Evolutionary conservation across 2,329 filamentous ascomycete genomes (phyloP).

Genomic region (Neofusicoccum kwambonambiense): DNA sequence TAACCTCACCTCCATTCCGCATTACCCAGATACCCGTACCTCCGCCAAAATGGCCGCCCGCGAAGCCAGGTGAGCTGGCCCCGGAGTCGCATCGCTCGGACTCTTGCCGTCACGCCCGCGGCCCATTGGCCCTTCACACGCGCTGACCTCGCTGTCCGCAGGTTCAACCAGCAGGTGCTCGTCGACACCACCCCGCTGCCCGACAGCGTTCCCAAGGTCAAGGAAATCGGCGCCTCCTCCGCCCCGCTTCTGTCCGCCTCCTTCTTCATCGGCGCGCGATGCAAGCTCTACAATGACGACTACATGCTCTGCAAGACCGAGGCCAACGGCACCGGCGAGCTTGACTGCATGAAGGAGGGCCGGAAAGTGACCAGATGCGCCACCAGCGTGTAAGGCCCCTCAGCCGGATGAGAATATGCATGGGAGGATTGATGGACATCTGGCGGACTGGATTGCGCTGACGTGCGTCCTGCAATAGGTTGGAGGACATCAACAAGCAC

Average conservation of each 20-base stretch:
- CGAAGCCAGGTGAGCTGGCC: conserved; percentile 55
- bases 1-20: conserved; percentile 17
- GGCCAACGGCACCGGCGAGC: conserved; percentile 83
- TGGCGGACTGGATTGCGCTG: conserved; percentile 3
- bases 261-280: conserved; percentile 96
- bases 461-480: conserved; percentile 48
- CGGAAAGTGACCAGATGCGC: conserved; percentile 96
- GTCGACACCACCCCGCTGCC: conserved; percentile 96
- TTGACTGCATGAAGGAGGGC: conserved; percentile 94
- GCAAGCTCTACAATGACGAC: conserved; percentile 95
- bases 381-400: conserved; percentile 72
- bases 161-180: conserved; percentile 92
- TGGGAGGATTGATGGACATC: neutral
- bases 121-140: conserved; percentile 24
- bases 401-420: neutral
- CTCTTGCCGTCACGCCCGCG: neutral
- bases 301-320: conserved; percentile 99
- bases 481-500: conserved; percentile 94
- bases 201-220: conserved; percentile 84
- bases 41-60: conserved; percentile 58
- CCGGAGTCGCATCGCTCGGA: conserved; percentile 7
- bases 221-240: conserved; percentile 89
- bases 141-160: conserved; percentile 41
- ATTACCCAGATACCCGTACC: conserved; percentile 19
- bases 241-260: conserved; percentile 87